Percentiles rank a stretch among this genome's conserved stretches.
phyloP scores from a whole-genome alignment of 208 protist genomes.

The Trypanosoma conorhini region DNA sequence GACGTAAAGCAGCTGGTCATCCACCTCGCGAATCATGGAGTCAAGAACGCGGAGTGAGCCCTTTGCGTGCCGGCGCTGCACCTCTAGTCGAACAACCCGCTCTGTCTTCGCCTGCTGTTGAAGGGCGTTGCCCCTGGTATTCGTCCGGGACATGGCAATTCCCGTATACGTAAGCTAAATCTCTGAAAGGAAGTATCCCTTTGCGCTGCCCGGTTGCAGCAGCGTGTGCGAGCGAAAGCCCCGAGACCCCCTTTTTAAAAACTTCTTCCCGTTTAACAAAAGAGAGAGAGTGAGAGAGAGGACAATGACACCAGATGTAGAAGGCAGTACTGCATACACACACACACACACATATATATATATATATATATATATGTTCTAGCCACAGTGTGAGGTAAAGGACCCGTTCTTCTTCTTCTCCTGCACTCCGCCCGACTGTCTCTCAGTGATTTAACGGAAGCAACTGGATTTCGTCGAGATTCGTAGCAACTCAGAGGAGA shows the following conservation, averaged over 20 bases:
- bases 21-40: conserved; percentile 58
- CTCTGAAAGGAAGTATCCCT: not conserved
- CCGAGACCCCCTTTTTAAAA: not conserved
- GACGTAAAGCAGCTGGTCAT: conserved; percentile 82
- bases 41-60: conserved; percentile 68
- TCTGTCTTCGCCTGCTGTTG: conserved; percentile 74
- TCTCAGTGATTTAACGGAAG: not conserved
- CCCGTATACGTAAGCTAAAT: not conserved
- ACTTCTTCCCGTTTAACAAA: not conserved
- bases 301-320: not conserved
- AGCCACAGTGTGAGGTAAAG: not conserved
- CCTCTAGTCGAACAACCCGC: conserved; percentile 76
- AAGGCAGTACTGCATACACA: not conserved
- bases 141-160: conserved; percentile 32
- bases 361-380: no score
- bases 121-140: conserved; percentile 35
- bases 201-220: not conserved
- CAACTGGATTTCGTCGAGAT: not conserved
- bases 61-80: conserved; percentile 79
- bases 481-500: not conserved
- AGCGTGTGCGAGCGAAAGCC: not conserved
- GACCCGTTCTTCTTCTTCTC: not conserved
- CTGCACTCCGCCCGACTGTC: not conserved
- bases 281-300: not conserved
- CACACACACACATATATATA: no score